phyloP scores from a whole-genome alignment of 1,284 basidiomycete genomes.

The Trametes hirsuta region DNA sequence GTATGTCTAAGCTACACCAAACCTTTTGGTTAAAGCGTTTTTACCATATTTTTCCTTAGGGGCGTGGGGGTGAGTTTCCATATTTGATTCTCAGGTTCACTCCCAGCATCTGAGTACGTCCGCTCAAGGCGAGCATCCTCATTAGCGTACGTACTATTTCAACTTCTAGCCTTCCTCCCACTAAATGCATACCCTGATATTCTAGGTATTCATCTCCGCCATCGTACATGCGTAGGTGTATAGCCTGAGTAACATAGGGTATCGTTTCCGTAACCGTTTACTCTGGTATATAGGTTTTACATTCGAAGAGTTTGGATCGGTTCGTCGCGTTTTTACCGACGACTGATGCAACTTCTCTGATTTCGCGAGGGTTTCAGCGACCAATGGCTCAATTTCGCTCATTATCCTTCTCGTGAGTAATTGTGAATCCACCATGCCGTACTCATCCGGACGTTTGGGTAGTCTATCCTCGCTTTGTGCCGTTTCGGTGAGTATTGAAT shows the following conservation, averaged over 20 bases:
- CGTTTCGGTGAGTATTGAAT: conserved; percentile 1
- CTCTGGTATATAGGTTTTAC: neutral
- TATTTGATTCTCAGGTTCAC: no score
- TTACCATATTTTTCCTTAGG: neutral
- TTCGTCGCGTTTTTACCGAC: neutral
- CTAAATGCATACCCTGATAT: neutral
- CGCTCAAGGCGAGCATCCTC: conserved; percentile 2
- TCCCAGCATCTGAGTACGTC: neutral
- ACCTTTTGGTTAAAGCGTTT: neutral
- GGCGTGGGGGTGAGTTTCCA: conserved; percentile 6
- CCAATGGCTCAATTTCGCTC: conserved; percentile 4
- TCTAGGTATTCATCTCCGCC: conserved; percentile 6
- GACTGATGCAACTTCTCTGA: neutral
- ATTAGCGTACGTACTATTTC: neutral
- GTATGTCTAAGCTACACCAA: neutral
- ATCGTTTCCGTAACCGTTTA: neutral
- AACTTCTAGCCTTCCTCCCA: neutral
- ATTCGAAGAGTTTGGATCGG: conserved; percentile 10
- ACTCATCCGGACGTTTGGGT: neutral
- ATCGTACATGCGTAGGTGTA: conserved; percentile 7
- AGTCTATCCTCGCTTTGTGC: conserved; percentile 5
- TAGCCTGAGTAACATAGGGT: no score
- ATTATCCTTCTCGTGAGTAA: conserved; percentile 4
- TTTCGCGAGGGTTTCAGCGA: neutral
- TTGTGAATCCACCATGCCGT: neutral